Conservation (phyloP, 2,329 filamentous ascomycete genomes). For the Cercospora sp. region DNA sequence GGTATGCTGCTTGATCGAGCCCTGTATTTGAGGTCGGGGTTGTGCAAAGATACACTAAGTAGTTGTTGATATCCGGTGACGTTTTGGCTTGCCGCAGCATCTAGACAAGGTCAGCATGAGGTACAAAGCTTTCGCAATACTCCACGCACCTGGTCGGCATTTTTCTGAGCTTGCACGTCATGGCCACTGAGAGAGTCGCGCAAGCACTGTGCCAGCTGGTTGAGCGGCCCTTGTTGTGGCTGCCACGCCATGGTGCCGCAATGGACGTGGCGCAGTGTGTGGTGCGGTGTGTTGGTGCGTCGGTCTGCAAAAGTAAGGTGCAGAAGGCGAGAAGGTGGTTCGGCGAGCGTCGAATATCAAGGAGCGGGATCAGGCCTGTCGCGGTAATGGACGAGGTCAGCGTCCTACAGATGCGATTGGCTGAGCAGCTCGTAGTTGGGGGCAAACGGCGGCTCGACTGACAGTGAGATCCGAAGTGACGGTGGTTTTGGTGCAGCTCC, state of each 20-base stretch:
- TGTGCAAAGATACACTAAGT: slow-evolving; percentile 87
- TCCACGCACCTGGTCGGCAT: slow-evolving; percentile 76
- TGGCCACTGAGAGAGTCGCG: slow-evolving; percentile 88
- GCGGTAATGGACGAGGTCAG: slow-evolving; percentile 12
- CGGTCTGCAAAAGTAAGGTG: neutral
- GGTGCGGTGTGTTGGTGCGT: slow-evolving; percentile 1
- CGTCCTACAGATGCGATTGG: neutral
- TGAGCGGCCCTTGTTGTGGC: slow-evolving; percentile 80
- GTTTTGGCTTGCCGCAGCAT: slow-evolving; percentile 88
- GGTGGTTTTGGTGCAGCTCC: slow-evolving; percentile 10
- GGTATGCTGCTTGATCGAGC: slow-evolving; percentile 63
- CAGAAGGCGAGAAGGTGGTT: neutral
- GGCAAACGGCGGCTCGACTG: slow-evolving; percentile 12
- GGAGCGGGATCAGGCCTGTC: slow-evolving; percentile 7
- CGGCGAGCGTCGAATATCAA: slow-evolving; percentile 11
- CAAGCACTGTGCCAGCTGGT: slow-evolving; percentile 84
- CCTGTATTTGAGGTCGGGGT: slow-evolving; percentile 60
- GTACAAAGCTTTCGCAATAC: neutral
- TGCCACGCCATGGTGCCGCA: slow-evolving; percentile 78
- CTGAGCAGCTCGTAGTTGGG: neutral
- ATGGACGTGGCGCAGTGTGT: neutral
- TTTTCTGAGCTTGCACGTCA: slow-evolving; percentile 77
- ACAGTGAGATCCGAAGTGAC: slow-evolving; percentile 13
- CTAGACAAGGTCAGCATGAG: slow-evolving; percentile 49
- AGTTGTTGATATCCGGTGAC: slow-evolving; percentile 95